Evolutionary conservation across 257 asterid species (phyloP).

Genomic region (Striga asiatica): DNA sequence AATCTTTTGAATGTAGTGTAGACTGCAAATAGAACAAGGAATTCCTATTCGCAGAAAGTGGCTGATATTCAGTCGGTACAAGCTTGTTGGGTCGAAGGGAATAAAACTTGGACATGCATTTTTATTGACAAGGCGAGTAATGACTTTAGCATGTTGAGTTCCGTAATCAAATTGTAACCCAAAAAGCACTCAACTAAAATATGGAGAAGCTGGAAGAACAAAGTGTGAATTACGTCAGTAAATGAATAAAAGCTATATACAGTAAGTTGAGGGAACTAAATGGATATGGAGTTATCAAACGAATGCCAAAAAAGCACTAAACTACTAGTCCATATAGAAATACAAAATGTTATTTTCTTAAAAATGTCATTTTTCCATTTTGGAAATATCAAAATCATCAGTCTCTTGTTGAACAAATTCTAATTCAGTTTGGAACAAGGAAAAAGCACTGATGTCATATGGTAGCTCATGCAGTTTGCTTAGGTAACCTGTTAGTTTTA

Average conservation of each 20-base stretch:
- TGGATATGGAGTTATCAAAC: background rate
- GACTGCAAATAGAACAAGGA: constrained; percentile 93
- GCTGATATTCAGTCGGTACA: constrained; percentile 88
- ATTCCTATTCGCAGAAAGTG: constrained; percentile 85
- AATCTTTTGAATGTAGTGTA: constrained; percentile 49
- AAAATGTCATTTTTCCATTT: background rate
- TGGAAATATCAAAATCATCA: background rate
- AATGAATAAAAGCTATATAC: background rate
- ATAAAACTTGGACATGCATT: constrained; percentile 79
- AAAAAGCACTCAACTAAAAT: background rate
- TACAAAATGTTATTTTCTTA: background rate
- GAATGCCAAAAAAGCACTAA: background rate
- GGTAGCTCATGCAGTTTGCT: background rate
- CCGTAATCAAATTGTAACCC: background rate
- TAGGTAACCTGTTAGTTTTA: background rate
- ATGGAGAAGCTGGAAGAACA: constrained; percentile 1
- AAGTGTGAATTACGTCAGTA: background rate
- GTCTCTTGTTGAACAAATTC: background rate
- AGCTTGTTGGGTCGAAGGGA: constrained; percentile 83
- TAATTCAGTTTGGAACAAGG: background rate
- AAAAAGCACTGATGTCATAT: background rate
- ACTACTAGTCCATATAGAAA: background rate
- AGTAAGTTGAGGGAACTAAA: background rate
- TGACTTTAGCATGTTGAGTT: constrained; percentile 9
- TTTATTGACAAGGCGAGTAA: constrained; percentile 67